Percentiles rank a stretch among this genome's conserved stretches.
phyloP scores from a whole-genome alignment of 352 stramenopile species.

The Globisporangium ultimum region DNA sequence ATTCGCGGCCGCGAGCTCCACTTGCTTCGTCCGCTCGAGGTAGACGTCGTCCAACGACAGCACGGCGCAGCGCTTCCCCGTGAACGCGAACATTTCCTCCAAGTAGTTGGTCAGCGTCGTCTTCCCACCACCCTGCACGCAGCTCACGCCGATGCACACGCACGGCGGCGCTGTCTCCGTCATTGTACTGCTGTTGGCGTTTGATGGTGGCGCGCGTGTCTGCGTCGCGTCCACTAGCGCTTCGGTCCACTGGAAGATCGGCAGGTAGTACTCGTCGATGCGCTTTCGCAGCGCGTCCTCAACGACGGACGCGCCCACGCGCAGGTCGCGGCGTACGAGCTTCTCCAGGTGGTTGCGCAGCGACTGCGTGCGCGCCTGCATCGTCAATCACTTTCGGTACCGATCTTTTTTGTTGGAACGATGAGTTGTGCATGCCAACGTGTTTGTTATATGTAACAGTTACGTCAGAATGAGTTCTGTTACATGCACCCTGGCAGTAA shows the following conservation, averaged over 20 bases:
- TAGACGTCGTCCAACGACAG: conserved; percentile 87
- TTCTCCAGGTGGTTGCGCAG: conserved; percentile 51
- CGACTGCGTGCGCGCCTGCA: background rate
- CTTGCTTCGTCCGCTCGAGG: conserved; percentile 56
- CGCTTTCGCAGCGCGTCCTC: conserved; percentile 38
- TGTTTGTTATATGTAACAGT: too few species aligned
- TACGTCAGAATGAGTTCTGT: too few species aligned
- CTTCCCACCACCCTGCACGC: conserved; percentile 82
- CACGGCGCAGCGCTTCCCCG: conserved; percentile 62
- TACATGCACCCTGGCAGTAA: too few species aligned
- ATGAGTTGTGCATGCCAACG: background rate
- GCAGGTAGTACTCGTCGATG: conserved; percentile 75
- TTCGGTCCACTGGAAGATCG: conserved; percentile 71
- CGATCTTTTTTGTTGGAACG: background rate
- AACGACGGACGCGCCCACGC: conserved; percentile 21
- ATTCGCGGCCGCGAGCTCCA: conserved; percentile 56
- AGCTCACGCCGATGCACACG: conserved; percentile 77
- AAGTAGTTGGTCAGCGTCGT: conserved; percentile 78
- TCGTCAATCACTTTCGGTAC: background rate
- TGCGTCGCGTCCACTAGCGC: conserved; percentile 40
- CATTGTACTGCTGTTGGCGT: background rate
- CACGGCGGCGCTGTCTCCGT: conserved; percentile 22
- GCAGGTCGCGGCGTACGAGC: conserved; percentile 45
- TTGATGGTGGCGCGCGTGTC: background rate
- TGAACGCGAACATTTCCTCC: conserved; percentile 46